A percentile compares a stretch with the other conserved stretches of the same genome.
Evolutionary conservation across 768 basidiomycete genomes (phyloP).

Genomic region (Psilocybe cubensis): DNA sequence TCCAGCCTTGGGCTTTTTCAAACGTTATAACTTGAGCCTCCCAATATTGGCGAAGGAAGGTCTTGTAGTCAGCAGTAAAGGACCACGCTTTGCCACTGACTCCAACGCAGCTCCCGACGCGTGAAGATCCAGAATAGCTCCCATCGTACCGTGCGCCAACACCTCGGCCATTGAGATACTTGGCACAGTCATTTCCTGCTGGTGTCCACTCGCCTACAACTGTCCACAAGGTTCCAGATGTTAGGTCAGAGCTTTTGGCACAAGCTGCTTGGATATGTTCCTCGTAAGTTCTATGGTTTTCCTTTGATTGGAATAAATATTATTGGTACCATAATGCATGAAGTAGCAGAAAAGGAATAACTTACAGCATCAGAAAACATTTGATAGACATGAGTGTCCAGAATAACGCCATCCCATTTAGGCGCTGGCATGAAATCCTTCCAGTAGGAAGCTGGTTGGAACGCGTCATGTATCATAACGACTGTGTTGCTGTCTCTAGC

Average conservation of each 20-base stretch:
- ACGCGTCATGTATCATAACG: slow-evolving; percentile 77
- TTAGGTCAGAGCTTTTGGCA: slow-evolving; percentile 42
- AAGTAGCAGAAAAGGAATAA: background rate
- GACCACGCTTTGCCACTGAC: slow-evolving; percentile 73
- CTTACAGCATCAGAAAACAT: slow-evolving; percentile 68
- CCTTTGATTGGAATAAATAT: slow-evolving; percentile 32
- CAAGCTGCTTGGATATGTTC: slow-evolving; percentile 71
- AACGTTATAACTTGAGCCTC: slow-evolving; percentile 82
- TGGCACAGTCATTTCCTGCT: slow-evolving; percentile 77
- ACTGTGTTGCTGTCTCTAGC: slow-evolving; percentile 62
- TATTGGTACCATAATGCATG: background rate
- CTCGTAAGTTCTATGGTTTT: slow-evolving; percentile 45
- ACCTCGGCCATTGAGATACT: slow-evolving; percentile 85
- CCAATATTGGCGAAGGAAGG: slow-evolving; percentile 80
- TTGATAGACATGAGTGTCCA: slow-evolving; percentile 84
- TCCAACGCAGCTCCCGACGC: slow-evolving; percentile 74
- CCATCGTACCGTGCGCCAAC: slow-evolving; percentile 70
- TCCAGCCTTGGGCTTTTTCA: slow-evolving; percentile 69
- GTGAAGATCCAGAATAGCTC: slow-evolving; percentile 60
- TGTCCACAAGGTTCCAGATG: slow-evolving; percentile 69
- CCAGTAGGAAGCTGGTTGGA: slow-evolving; percentile 77
- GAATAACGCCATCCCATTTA: slow-evolving; percentile 63
- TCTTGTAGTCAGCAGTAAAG: slow-evolving; percentile 81
- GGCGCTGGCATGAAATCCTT: slow-evolving; percentile 57
- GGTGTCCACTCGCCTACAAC: slow-evolving; percentile 91